These are phyloP conservation scores for Pascua guehoae DNA, from an alignment of 1,284 basidiomycete species.

Conservation along the genomic window DNA sequence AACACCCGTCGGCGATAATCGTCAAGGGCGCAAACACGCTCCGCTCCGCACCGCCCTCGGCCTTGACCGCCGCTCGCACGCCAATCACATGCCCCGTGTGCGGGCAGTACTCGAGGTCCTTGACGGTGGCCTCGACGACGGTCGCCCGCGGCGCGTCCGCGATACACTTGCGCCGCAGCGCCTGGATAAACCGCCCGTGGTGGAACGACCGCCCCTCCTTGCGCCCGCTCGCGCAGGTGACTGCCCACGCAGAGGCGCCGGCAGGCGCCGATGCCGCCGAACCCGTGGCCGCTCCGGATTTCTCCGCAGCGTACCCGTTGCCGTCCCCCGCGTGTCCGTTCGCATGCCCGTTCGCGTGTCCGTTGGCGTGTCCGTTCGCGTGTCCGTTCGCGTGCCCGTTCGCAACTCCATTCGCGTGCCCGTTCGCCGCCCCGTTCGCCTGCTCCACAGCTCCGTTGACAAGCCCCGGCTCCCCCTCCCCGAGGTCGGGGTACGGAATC, in stretches of 20 bases:
- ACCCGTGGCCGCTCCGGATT: background rate
- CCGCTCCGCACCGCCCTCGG: constrained; percentile 4
- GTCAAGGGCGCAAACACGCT: constrained; percentile 68
- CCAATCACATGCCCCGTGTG: constrained; percentile 61
- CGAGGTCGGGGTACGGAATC: constrained; percentile 78
- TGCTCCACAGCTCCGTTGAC: background rate
- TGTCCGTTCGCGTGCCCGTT: constrained; percentile 5
- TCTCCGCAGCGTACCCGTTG: background rate
- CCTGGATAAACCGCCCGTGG: constrained; percentile 88
- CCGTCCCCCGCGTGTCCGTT: constrained; percentile 10
- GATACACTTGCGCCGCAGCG: constrained; percentile 65
- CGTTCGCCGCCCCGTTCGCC: constrained; percentile 10
- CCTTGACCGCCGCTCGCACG: constrained; percentile 56
- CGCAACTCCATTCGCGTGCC: constrained; percentile 1
- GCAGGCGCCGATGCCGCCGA: too few relatives aligned
- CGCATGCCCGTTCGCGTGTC: constrained; percentile 4
- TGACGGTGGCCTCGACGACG: constrained; percentile 77
- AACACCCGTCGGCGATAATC: constrained; percentile 90
- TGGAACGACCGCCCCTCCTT: constrained; percentile 77
- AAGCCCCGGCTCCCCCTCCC: constrained; percentile 27
- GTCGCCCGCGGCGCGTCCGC: constrained; percentile 55
- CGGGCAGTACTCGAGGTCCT: constrained; percentile 64
- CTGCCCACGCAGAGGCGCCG: constrained; percentile 24
- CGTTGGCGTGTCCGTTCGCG: constrained; percentile 2
- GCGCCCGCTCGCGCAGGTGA: constrained; percentile 33